These are phyloP conservation scores for Pseudogymnoascus sp. DNA, from an alignment of 2,329 filamentous ascomycete species.

Conservation along the genomic window DNA sequence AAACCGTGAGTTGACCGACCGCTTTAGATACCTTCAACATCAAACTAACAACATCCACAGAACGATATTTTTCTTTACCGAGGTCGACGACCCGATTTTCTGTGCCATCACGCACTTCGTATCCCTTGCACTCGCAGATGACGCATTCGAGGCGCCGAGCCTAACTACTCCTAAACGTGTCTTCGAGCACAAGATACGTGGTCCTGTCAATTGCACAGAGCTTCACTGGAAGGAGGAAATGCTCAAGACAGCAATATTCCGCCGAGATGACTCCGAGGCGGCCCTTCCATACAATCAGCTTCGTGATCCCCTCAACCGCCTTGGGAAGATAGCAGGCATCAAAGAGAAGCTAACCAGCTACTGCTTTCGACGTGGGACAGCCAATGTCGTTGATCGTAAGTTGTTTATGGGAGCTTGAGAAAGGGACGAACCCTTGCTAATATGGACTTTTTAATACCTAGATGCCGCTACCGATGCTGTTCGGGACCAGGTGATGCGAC, in stretches of 20 bases:
- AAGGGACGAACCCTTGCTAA: conserved; percentile 2
- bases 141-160: conserved; percentile 15
- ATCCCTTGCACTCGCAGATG: conserved; percentile 15
- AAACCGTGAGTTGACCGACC: conserved; percentile 17
- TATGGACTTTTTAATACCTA: not conserved
- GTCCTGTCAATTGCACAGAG: conserved; percentile 5
- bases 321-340: conserved; percentile 13
- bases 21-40: not conserved
- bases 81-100: conserved; percentile 19
- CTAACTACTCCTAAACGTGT: conserved; percentile 15
- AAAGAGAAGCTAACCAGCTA: conserved; percentile 19
- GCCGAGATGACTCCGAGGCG: not conserved
- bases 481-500: conserved; percentile 14
- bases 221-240: conserved; percentile 7
- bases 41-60: conserved; percentile 13
- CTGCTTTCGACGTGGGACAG: conserved; percentile 19
- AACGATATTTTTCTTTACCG: conserved; percentile 20
- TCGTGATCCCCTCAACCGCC: conserved; percentile 14
- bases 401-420: conserved; percentile 8
- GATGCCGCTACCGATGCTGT: conserved; percentile 11
- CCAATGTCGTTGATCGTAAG: conserved; percentile 21
- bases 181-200: conserved; percentile 15
- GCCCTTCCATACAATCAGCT: conserved; percentile 9
- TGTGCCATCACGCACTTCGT: conserved; percentile 19
- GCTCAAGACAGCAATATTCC: conserved; percentile 11